phyloP scores from a whole-genome alignment of 768 basidiomycete genomes.

The Boletus vermiculosoides region DNA sequence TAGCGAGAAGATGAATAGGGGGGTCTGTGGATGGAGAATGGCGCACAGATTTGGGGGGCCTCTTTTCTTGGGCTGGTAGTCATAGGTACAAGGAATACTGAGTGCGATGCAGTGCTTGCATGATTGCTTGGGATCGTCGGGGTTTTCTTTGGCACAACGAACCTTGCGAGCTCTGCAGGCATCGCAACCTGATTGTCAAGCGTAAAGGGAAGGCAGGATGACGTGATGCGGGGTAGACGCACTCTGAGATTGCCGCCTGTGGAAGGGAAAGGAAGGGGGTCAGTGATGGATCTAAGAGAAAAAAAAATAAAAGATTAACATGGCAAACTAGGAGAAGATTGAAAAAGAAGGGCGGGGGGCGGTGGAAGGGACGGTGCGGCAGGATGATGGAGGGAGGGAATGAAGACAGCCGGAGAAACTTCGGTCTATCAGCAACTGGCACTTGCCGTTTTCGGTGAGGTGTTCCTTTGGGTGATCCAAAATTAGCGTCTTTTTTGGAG shows the following conservation, averaged over 20 bases:
- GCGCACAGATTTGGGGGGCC: conserved; percentile 89
- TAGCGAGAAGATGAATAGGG: conserved; percentile 26
- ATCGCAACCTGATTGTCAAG: conserved; percentile 64
- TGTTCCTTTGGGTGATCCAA: no score
- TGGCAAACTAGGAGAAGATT: conserved; percentile 25
- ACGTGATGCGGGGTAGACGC: conserved; percentile 33
- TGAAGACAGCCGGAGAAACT: conserved; percentile 48
- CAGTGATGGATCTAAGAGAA: conserved; percentile 32
- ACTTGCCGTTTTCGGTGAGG: no score
- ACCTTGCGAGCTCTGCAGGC: conserved; percentile 87
- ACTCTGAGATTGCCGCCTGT: conserved; percentile 86
- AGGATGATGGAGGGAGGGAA: neutral
- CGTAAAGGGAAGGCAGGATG: conserved; percentile 17
- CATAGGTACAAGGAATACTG: conserved; percentile 83
- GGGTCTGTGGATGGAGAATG: neutral
- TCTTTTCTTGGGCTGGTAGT: conserved; percentile 91
- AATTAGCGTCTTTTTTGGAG: neutral
- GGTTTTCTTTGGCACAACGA: conserved; percentile 76
- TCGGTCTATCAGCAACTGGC: conserved; percentile 39
- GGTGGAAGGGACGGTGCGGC: neutral
- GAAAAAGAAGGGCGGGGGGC: neutral
- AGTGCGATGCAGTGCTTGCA: conserved; percentile 88
- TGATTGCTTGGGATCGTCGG: conserved; percentile 70
- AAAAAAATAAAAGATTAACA: conserved; percentile 39
- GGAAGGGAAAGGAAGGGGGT: conserved; percentile 28